These are phyloP conservation scores for Psidium friedrichsthalianum DNA, from an alignment of 345 rosid genomes.

Conservation along the genomic window DNA sequence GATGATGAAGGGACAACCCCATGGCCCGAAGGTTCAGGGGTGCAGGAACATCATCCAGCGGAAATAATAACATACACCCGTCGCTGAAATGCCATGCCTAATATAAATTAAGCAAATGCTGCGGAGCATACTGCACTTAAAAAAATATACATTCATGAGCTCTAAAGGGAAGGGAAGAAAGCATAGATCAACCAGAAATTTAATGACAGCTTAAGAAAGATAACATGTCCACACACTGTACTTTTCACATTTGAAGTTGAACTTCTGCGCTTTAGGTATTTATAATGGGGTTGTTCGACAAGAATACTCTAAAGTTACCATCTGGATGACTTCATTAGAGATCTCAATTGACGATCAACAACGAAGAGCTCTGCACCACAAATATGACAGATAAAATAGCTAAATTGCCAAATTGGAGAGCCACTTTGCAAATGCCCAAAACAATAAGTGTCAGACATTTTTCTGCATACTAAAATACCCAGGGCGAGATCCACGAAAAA, in stretches of 20 bases:
- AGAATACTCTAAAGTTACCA: not conserved
- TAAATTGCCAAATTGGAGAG: not conserved
- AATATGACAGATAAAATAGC: not conserved
- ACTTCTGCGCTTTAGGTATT: not conserved
- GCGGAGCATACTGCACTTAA: slow-evolving; percentile 75
- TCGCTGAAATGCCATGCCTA: slow-evolving; percentile 71
- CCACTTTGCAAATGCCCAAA: not conserved
- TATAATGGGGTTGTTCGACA: not conserved
- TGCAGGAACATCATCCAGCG: slow-evolving; percentile 57
- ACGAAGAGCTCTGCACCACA: not conserved
- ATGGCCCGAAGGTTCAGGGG: slow-evolving; percentile 54
- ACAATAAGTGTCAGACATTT: not conserved
- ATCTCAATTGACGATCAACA: not conserved
- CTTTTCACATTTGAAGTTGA: not conserved
- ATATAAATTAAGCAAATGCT: slow-evolving; percentile 77
- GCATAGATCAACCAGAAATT: not conserved
- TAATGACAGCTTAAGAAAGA: not conserved
- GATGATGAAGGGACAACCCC: slow-evolving; percentile 52
- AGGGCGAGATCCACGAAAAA: not conserved
- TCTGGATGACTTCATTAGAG: not conserved
- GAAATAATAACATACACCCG: slow-evolving; percentile 84
- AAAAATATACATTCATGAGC: not conserved
- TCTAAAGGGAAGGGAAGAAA: not conserved
- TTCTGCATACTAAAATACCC: not conserved
- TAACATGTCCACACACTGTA: not conserved